phyloP scores from a whole-genome alignment of 1,139 yeast genomes.

The Candida tunisiensis region DNA sequence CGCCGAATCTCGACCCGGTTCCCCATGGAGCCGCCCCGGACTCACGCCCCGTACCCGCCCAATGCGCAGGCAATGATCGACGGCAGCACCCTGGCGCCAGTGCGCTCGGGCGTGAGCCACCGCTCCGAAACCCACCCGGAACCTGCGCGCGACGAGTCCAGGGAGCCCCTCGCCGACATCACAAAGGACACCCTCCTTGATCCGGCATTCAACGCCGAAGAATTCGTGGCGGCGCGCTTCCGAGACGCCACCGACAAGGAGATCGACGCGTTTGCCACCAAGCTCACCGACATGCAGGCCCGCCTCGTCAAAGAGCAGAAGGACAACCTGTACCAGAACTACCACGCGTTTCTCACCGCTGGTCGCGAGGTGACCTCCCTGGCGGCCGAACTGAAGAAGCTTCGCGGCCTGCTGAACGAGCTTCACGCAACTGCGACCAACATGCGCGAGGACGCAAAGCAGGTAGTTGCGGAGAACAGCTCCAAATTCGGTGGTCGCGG shows the following conservation, averaged over 20 bases:
- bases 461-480: constrained; percentile 21
- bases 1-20: not conserved
- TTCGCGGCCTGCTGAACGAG: constrained; percentile 45
- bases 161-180: not conserved
- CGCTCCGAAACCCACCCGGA: not conserved
- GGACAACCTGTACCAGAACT: constrained; percentile 49
- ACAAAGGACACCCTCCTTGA: constrained; percentile 2
- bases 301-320: constrained; percentile 49
- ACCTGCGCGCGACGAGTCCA: not conserved
- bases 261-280: constrained; percentile 53
- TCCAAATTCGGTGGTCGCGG: constrained; percentile 3
- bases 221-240: constrained; percentile 4
- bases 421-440: constrained; percentile 47
- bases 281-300: constrained; percentile 34
- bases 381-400: constrained; percentile 41
- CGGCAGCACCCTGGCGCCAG: not conserved
- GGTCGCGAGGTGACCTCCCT: constrained; percentile 49
- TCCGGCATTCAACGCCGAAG: constrained; percentile 2
- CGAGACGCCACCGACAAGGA: constrained; percentile 52
- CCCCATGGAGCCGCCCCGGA: not conserved
- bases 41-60: no score
- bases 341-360: constrained; percentile 51
- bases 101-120: not conserved
- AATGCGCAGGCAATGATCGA: no score
- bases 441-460: constrained; percentile 52